phyloP scores from a whole-genome alignment of 169 alveolate species.

The Eimeria praecox region DNA sequence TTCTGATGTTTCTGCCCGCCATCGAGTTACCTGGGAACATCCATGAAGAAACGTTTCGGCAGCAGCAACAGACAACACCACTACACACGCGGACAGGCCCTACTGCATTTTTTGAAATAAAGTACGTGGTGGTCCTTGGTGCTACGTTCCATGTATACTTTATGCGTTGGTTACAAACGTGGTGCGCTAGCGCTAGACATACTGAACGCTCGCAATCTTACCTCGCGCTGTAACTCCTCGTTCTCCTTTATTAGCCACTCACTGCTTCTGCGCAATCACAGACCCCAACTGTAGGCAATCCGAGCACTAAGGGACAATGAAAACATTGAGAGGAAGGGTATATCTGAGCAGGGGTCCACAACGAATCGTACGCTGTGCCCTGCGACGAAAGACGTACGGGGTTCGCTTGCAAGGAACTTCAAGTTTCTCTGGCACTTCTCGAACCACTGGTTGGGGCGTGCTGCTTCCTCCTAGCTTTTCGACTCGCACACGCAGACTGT shows the following conservation, averaged over 20 bases:
- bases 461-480: conserved; percentile 5
- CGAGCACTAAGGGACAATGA: not conserved
- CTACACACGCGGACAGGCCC: not conserved
- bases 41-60: not conserved
- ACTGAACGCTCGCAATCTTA: not conserved
- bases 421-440: not conserved
- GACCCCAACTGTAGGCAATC: not conserved
- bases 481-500: conserved; percentile 27
- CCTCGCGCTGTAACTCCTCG: conserved; percentile 56
- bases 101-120: not conserved
- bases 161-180: not conserved
- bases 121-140: not conserved
- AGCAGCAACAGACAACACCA: not conserved
- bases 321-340: not conserved
- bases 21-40: conserved; percentile 40
- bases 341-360: not conserved
- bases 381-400: conserved; percentile 8
- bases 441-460: not conserved
- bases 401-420: not conserved
- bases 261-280: conserved; percentile 60
- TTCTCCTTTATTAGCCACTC: conserved; percentile 61
- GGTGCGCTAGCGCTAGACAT: not conserved
- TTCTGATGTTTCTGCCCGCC: conserved; percentile 34
- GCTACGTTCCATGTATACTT: not conserved
- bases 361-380: not conserved